These are phyloP conservation scores for Microcyclospora tardicrescens DNA, from an alignment of 2,329 filamentous ascomycete species.

Conservation along the genomic window DNA sequence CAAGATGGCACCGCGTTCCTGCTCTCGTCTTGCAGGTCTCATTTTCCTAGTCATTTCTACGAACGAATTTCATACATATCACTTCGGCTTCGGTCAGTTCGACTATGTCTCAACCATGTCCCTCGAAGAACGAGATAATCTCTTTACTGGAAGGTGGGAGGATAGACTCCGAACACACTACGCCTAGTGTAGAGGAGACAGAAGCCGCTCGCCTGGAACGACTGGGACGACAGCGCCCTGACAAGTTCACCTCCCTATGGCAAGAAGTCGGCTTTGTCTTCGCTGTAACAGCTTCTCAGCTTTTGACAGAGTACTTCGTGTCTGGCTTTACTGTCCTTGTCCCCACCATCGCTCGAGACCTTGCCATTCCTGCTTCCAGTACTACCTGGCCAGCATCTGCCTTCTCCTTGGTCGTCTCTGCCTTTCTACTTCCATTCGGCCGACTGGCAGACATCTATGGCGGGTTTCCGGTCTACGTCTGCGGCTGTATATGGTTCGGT, in stretches of 20 bases:
- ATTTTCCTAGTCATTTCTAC: too few relatives aligned
- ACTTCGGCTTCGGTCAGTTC: too few relatives aligned
- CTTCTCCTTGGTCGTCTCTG: constrained; percentile 37
- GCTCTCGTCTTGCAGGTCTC: too few relatives aligned
- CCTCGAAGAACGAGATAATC: too few relatives aligned
- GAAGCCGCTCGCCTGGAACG: constrained; percentile 38
- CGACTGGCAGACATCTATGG: constrained; percentile 45
- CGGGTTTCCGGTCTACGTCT: constrained; percentile 47
- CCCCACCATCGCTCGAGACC: constrained; percentile 47
- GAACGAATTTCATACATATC: too few relatives aligned
- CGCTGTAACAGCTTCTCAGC: constrained; percentile 27
- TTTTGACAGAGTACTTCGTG: constrained; percentile 53
- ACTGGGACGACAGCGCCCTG: constrained; percentile 50
- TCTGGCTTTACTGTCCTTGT: constrained; percentile 61
- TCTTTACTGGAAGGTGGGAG: too few relatives aligned
- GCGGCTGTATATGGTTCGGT: constrained; percentile 38
- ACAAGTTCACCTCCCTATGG: constrained; percentile 39
- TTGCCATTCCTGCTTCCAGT: constrained; percentile 55
- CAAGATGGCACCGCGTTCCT: too few relatives aligned
- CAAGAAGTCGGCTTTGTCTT: constrained; percentile 52
- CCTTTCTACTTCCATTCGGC: constrained; percentile 37
- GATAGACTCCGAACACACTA: too few relatives aligned
- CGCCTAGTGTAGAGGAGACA: constrained; percentile 4
- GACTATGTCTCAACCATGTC: too few relatives aligned
- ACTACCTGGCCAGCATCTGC: constrained; percentile 41